These are phyloP conservation scores for Quercus parvula DNA, from an alignment of 306 rosid genomes.

Conservation along the genomic window DNA sequence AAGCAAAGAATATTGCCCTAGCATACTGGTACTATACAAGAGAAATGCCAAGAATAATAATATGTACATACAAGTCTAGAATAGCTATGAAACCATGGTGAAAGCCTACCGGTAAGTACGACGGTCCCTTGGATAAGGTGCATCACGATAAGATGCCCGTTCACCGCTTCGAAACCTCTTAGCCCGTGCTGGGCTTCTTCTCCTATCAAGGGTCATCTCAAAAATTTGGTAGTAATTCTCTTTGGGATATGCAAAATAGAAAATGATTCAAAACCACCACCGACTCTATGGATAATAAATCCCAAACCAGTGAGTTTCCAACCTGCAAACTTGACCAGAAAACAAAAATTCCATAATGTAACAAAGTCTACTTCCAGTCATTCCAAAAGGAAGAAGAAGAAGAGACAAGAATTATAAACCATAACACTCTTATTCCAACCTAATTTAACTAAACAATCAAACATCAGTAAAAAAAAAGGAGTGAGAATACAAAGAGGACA, in stretches of 20 bases:
- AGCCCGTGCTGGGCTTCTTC: constrained; percentile 9
- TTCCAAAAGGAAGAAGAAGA: not conserved
- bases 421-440: not conserved
- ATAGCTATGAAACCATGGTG: not conserved
- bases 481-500: not conserved
- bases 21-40: too few relatives aligned
- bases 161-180: constrained; percentile 20
- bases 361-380: not conserved
- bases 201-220: not conserved
- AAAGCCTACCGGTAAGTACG: not conserved
- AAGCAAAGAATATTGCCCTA: too few relatives aligned
- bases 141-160: constrained; percentile 15
- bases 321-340: not conserved
- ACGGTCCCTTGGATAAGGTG: constrained; percentile 13
- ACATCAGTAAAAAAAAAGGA: not conserved
- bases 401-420: not conserved
- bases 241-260: not conserved
- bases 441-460: not conserved
- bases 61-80: too few relatives aligned
- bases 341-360: not conserved
- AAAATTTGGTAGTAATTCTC: not conserved
- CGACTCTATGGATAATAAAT: not conserved
- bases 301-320: not conserved
- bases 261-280: not conserved
- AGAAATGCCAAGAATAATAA: too few relatives aligned